phyloP scores from a whole-genome alignment of 2,329 filamentous ascomycete species.

The Cercospora brassicicola region DNA sequence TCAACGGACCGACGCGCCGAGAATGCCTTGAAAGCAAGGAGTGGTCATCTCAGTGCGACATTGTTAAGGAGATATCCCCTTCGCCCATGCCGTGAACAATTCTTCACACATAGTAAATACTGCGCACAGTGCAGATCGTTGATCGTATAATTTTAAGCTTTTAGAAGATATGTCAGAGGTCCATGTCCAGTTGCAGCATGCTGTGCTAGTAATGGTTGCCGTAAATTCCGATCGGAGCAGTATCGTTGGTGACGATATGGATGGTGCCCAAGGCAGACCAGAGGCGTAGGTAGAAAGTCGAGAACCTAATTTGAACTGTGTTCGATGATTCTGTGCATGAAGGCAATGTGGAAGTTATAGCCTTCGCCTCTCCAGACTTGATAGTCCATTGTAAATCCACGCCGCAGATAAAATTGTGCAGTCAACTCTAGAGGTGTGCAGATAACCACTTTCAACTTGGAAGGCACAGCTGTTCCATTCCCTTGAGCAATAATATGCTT shows the following conservation, averaged over 20 bases:
- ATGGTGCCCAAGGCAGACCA: background rate
- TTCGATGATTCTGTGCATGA: conserved; percentile 19
- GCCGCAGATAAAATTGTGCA: conserved; percentile 18
- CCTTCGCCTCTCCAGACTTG: conserved; percentile 20
- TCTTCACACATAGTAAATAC: background rate
- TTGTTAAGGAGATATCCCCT: background rate
- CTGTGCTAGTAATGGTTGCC: background rate
- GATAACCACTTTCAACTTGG: conserved; percentile 18
- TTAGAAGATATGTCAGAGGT: background rate
- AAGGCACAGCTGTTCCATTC: background rate
- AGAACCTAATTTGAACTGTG: background rate
- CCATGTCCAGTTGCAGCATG: background rate
- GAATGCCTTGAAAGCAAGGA: background rate
- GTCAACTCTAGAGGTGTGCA: conserved; percentile 21
- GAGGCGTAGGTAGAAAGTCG: background rate
- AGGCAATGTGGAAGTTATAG: conserved; percentile 20
- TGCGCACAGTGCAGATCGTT: background rate
- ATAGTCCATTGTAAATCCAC: conserved; percentile 22
- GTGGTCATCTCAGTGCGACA: background rate
- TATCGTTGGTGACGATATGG: background rate
- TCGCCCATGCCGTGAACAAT: background rate
- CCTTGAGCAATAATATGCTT: background rate
- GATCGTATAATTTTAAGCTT: background rate
- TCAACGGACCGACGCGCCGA: background rate
- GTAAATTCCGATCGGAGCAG: background rate